Conservation (phyloP, 2,329 filamentous ascomycete species). For the Xylariales sp. region DNA sequence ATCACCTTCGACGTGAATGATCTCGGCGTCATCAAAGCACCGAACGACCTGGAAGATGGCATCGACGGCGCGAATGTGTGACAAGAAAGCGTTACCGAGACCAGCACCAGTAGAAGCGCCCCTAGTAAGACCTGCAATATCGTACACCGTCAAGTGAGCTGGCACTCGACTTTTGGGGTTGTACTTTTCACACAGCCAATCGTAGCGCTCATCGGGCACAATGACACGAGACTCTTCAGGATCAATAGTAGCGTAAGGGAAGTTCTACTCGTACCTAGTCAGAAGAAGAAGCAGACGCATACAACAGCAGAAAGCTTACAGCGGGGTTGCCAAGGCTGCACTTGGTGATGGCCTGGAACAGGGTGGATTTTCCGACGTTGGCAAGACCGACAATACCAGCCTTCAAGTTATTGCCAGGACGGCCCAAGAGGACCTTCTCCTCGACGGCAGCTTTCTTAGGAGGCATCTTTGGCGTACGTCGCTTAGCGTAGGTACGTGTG, state of each 20-base stretch:
- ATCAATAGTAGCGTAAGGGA: constrained; percentile 98
- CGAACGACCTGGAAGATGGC: constrained; percentile 97
- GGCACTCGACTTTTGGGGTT: constrained; percentile 98
- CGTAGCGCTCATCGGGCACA: constrained; percentile 94
- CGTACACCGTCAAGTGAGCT: constrained; percentile 97
- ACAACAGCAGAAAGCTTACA: constrained; percentile 65
- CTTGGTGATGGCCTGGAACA: constrained; percentile 99
- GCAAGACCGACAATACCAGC: constrained; percentile 99
- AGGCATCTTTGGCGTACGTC: constrained; percentile 79
- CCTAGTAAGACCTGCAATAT: constrained; percentile 95
- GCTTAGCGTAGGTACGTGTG: constrained; percentile 69
- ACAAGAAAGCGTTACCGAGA: constrained; percentile 97
- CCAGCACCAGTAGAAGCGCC: constrained; percentile 97
- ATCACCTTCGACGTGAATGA: constrained; percentile 99
- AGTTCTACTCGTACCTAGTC: constrained; percentile 73
- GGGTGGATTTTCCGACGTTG: constrained; percentile 98
- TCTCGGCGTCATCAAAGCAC: constrained; percentile 98
- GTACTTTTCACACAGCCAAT: constrained; percentile 96
- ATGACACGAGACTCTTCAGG: constrained; percentile 98
- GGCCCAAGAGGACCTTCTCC: constrained; percentile 95
- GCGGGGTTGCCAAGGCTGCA: constrained; percentile 96
- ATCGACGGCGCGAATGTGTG: constrained; percentile 97
- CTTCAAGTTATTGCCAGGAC: constrained; percentile 98
- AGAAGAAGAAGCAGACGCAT: constrained; percentile 44
- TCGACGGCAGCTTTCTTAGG: constrained; percentile 93